A percentile compares a stretch with the other conserved stretches of the same genome.
Evolutionary conservation across 441 rosid genomes (phyloP).

Genomic region (Eugenia klotzschiana): DNA sequence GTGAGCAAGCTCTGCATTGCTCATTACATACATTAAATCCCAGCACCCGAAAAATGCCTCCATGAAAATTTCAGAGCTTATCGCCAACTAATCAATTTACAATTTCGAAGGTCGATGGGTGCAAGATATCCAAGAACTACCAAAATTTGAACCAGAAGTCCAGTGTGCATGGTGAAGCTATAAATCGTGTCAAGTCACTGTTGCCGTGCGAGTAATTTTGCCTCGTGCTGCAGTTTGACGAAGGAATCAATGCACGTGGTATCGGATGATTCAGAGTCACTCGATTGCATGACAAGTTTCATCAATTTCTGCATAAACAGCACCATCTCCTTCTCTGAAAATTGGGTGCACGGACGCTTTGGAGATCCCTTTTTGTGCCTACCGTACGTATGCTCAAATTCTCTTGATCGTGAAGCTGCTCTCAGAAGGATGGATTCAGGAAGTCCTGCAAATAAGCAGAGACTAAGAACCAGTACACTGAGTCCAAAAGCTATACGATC

Average conservation of each 20-base stretch:
- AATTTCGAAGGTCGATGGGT: not conserved
- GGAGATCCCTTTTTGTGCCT: conserved; percentile 9
- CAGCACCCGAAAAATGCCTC: not conserved
- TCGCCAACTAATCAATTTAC: not conserved
- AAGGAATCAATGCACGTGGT: conserved; percentile 12
- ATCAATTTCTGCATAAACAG: conserved; percentile 29
- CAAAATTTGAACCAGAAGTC: not conserved
- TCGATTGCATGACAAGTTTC: conserved; percentile 2
- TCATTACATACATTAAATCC: not conserved
- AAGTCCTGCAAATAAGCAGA: conserved; percentile 38
- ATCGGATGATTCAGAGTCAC: conserved; percentile 5
- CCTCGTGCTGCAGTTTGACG: conserved; percentile 29
- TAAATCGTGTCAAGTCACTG: not conserved
- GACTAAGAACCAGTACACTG: conserved; percentile 1
- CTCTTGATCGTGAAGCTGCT: conserved; percentile 62
- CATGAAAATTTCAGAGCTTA: not conserved
- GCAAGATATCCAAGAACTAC: not conserved
- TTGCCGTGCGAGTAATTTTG: conserved; percentile 21
- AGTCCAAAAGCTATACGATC: not conserved
- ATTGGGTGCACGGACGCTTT: conserved; percentile 1
- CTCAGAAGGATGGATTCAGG: conserved; percentile 51
- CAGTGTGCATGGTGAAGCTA: not conserved
- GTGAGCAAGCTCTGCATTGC: not conserved
- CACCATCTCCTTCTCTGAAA: conserved; percentile 6
- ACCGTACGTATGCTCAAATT: conserved; percentile 58